Base-by-base conservation (phyloP, 2,329 filamentous ascomycete species). In the Fusarium pininemorale region DNA sequence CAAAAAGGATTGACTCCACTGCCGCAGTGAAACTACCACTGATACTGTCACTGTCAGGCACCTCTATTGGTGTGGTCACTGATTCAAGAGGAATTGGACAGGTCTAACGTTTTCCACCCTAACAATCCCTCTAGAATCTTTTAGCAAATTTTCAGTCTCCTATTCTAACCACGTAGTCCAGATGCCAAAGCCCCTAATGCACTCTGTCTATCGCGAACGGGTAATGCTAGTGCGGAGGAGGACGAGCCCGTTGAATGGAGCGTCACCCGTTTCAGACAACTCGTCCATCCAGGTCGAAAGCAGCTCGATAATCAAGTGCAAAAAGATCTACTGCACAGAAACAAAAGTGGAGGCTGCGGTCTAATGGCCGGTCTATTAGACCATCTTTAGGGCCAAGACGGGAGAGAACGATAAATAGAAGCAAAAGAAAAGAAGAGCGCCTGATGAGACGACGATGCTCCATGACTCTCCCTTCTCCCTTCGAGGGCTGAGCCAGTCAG, bases 1-100 rank as follows among this genome's bases (percentile, higher is more conserved):
- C 71, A 63, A 63, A 59, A 48, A 48, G 39, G 60, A 64, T 22
- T 28, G 69, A 55, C 72, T 72, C 72, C 72, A 72, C 72, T 70
- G 20, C 26, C 13, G 26, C 35, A 56, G 51, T 70, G 66, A 70
- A 65, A 68, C 50, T 63, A 67, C 48, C 66, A 66, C 44, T 55
- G 47, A 50, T 37, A 63, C 57, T 56, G 55, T 35, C 58, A 50
- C 48, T 47, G 53, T 59, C 59, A 60, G 71, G 62, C 38, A 41
- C 32, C 44, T 35, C 32, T 47, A 37, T 39, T 63, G 63, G 38
- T 51, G 26, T 58, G 30, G 50, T 67, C 28, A 51, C 66, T 45
- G 63, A 62, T 66, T 74, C 56, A 71, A 50, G 47, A 55, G 47
- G 37, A 57, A 56, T 5, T 26, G 24, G 24, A 26, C 39, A 70